A percentile compares a stretch with the other conserved stretches of the same genome.
These are phyloP conservation scores for Fusarium liriodendri DNA, from an alignment of 2,329 filamentous ascomycete species.

Conservation along the genomic window DNA sequence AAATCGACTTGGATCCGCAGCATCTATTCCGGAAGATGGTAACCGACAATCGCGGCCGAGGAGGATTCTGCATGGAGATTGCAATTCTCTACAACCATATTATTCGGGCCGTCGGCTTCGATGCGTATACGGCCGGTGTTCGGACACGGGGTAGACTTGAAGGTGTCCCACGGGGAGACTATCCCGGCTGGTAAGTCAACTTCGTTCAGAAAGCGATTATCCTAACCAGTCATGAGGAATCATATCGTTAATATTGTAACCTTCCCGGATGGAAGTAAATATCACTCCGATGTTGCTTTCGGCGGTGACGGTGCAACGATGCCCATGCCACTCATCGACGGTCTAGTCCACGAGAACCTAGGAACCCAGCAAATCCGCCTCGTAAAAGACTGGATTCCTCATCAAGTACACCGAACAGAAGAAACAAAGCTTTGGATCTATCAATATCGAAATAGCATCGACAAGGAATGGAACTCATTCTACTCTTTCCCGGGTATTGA, in stretches of 20 bases:
- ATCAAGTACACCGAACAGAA: constrained; percentile 48
- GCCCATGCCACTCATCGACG: constrained; percentile 64
- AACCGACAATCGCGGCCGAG: constrained; percentile 52
- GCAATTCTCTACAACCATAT: constrained; percentile 67
- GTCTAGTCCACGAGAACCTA: constrained; percentile 57
- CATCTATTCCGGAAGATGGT: constrained; percentile 63
- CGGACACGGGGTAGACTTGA: constrained; percentile 56
- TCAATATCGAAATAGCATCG: constrained; percentile 62
- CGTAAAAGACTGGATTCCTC: constrained; percentile 58
- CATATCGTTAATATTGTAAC: constrained; percentile 73
- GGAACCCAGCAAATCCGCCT: constrained; percentile 68
- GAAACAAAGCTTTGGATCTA: constrained; percentile 71
- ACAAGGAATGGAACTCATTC: constrained; percentile 66
- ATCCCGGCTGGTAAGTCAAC: constrained; percentile 57
- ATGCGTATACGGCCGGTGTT: constrained; percentile 67
- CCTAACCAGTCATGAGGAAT: constrained; percentile 44
- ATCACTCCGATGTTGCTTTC: constrained; percentile 72
- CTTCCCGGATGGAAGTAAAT: constrained; percentile 59
- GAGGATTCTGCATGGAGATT: constrained; percentile 72
- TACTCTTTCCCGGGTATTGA: constrained; percentile 76
- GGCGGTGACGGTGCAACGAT: constrained; percentile 70
- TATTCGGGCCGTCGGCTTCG: constrained; percentile 61
- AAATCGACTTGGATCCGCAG: constrained; percentile 57
- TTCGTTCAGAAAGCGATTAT: background rate
- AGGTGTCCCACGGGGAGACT: constrained; percentile 55